Evolutionary conservation across 2,329 filamentous ascomycete genomes (phyloP), one percentile per base, ranked within the genome.

Genomic region (Penicillium sp.): DNA sequence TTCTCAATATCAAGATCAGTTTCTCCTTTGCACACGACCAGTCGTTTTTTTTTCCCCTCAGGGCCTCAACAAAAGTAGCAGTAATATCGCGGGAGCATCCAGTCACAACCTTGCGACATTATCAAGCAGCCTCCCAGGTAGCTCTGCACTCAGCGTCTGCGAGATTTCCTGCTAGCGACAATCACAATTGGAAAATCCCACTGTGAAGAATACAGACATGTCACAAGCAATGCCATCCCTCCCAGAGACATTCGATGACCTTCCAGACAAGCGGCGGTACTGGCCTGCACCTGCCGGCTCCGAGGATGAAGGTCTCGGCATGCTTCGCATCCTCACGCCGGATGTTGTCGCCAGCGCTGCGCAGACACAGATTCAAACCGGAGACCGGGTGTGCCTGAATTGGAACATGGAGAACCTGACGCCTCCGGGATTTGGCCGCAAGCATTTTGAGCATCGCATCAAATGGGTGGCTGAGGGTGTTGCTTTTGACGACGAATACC

Each of bases 351-450:
- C 75, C 8, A 66, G 69, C 11, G 72, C 76, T 0, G 79, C 79
- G 0, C 65, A 68, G 4, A 70, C 70, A 4, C 74, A 79, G 57
- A 81, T 82, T 55, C 68, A 69, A 36, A 76, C 73, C 0, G 80
- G 79, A 18, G 68, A 72, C 40, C 72, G 78, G 25, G 73, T 81
- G 24, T 75, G 75, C 43, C 63, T 83, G 25, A 76, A 77, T 34
- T 82, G 79, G 79, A 73, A 77, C 27, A 63, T 82, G 35, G 73
- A 74, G 42, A 81, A 82, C 56, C 65, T 81, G 2, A 75, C 79
- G n/a, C 64, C 62, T 9, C 65, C 67, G 46, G 75, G 76, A 41
- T 80, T 81, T 53, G 71, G 72, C 34, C 72, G 80, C 9, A 74
- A 74, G 39, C 68, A 73, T 4, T 76, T 76, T 47, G 65, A 75